Percentiles rank a stretch among this genome's conserved stretches.
Conservation (phyloP, 768 basidiomycete genomes). For the Termitomyces sp. region DNA sequence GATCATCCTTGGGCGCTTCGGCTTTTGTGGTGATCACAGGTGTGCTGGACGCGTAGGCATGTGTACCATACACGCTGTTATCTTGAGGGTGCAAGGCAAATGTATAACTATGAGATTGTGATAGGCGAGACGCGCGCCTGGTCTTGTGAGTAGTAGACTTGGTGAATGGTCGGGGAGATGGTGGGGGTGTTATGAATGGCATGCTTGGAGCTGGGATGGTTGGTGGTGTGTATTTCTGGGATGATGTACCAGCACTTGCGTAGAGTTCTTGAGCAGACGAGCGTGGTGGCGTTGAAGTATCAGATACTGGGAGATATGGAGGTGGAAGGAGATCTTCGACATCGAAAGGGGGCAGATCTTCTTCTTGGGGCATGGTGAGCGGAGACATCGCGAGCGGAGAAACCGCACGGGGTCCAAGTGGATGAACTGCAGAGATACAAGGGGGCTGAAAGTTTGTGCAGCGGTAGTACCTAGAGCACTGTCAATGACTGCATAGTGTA, state of each 20-base stretch:
- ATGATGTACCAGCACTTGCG: conserved; percentile 6
- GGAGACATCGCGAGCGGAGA: too few species aligned
- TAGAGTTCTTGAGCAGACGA: conserved; percentile 17
- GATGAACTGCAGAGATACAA: conserved; percentile 10
- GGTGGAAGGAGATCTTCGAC: too few species aligned
- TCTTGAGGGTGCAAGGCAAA: background rate
- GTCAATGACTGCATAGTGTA: background rate
- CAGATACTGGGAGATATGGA: background rate
- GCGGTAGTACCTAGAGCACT: conserved; percentile 15
- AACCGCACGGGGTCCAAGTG: conserved; percentile 9
- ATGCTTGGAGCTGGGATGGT: background rate
- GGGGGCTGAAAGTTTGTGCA: conserved; percentile 12
- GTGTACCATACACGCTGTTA: conserved; percentile 5
- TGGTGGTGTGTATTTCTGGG: conserved; percentile 2
- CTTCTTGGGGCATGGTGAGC: too few species aligned
- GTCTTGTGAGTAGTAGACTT: too few species aligned
- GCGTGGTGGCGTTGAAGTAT: background rate
- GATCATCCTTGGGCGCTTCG: background rate
- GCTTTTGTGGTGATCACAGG: background rate
- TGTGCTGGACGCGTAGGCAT: conserved; percentile 4
- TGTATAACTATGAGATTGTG: conserved; percentile 7
- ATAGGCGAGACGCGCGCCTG: too few species aligned
- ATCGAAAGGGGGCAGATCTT: too few species aligned
- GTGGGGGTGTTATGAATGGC: background rate
- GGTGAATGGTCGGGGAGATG: background rate